Conservation (phyloP, 306 rosid species). For the Prunus mume region DNA sequence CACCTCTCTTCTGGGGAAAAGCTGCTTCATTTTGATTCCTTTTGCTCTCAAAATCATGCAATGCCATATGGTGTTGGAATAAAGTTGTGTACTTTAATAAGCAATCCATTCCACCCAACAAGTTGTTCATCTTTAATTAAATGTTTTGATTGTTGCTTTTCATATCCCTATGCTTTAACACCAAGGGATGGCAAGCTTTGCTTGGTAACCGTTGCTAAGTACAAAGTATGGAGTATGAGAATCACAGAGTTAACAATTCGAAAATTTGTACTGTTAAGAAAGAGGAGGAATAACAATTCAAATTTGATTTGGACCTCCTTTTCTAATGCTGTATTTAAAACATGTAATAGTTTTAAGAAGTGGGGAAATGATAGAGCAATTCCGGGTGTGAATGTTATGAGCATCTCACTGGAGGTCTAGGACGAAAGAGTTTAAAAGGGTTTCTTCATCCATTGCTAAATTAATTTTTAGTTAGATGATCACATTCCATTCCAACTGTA, state of each 20-base stretch:
- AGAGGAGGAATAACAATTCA: neutral
- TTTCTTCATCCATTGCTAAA: no score
- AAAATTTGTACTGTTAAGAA: neutral
- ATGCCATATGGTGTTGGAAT: constrained; percentile 50
- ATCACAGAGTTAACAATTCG: constrained; percentile 8
- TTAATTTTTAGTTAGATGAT: no score
- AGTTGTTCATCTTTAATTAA: neutral
- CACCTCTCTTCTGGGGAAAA: constrained; percentile 37
- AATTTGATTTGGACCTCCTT: neutral
- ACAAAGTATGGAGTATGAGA: constrained; percentile 1
- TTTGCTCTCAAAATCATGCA: constrained; percentile 79
- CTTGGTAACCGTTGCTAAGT: constrained; percentile 15
- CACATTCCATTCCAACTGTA: no score
- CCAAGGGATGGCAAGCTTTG: neutral
- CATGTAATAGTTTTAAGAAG: neutral
- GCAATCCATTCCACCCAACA: constrained; percentile 9
- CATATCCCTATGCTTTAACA: constrained; percentile 10
- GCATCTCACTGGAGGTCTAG: no score
- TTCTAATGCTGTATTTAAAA: neutral
- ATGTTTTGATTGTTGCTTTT: constrained; percentile 16
- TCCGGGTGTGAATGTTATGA: no score
- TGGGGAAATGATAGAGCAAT: neutral
- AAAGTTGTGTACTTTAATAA: constrained; percentile 40
- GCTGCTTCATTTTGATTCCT: constrained; percentile 66
- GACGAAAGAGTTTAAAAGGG: no score